These are phyloP conservation scores for Pyrenophora graminea DNA, from an alignment of 2,329 filamentous ascomycete species.

Conservation along the genomic window DNA sequence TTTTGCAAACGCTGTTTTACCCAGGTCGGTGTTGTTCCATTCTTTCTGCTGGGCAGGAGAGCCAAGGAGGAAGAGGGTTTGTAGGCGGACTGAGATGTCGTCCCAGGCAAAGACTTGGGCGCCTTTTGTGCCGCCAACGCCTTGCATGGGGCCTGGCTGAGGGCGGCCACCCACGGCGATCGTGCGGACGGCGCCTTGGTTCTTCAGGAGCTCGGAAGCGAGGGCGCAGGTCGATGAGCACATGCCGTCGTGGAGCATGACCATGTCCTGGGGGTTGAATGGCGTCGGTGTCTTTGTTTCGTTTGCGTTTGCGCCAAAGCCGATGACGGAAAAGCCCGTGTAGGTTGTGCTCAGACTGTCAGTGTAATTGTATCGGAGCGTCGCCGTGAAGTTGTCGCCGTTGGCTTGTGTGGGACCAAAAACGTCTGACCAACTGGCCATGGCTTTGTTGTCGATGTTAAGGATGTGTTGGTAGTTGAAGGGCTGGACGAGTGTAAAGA, in stretches of 20 bases:
- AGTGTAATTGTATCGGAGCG: constrained; percentile 45
- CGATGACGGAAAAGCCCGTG: constrained; percentile 36
- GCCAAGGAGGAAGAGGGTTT: constrained; percentile 39
- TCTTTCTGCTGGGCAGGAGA: constrained; percentile 34
- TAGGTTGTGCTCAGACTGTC: constrained; percentile 38
- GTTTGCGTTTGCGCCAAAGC: constrained; percentile 36
- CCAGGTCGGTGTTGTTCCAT: constrained; percentile 36
- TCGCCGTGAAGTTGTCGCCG: constrained; percentile 42
- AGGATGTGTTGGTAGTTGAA: constrained; percentile 44
- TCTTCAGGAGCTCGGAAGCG: constrained; percentile 52
- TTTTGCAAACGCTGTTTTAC: constrained; percentile 39
- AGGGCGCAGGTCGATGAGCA: constrained; percentile 55
- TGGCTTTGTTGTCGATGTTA: constrained; percentile 34
- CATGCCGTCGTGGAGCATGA: constrained; percentile 52
- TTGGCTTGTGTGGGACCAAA: constrained; percentile 42
- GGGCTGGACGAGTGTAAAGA: constrained; percentile 29
- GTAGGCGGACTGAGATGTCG: constrained; percentile 38
- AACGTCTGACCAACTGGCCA: constrained; percentile 42
- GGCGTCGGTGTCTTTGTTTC: constrained; percentile 40
- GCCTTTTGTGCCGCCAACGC: constrained; percentile 52
- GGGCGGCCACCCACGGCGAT: constrained; percentile 52
- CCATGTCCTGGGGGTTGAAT: constrained; percentile 47
- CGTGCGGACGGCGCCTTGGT: constrained; percentile 50
- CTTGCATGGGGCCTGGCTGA: constrained; percentile 49
- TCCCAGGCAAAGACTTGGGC: constrained; percentile 45